Evolutionary conservation across 768 basidiomycete genomes (phyloP).

Genomic region (Plicaturopsis crispa): DNA sequence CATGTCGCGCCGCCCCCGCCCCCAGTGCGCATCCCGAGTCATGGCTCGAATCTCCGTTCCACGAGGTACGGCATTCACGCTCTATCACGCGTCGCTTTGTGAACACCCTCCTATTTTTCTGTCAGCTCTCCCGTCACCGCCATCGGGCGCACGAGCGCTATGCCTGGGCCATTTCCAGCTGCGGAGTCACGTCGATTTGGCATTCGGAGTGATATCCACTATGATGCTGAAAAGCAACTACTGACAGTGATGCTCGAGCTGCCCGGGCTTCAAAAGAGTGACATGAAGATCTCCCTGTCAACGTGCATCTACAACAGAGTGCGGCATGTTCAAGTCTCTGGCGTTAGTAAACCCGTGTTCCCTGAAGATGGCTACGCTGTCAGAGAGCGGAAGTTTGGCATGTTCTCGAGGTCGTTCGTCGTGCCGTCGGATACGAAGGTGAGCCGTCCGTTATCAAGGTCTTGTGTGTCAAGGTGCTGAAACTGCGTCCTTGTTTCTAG

Average conservation of each 20-base stretch:
- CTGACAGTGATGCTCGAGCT: conserved; percentile 61
- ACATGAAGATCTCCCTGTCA: conserved; percentile 52
- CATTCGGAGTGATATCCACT: conserved; percentile 57
- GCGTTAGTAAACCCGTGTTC: conserved; percentile 34
- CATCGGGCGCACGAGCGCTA: conserved; percentile 12
- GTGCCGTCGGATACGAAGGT: conserved; percentile 55
- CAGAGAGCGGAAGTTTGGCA: conserved; percentile 49
- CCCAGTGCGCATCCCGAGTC: conserved; percentile 3
- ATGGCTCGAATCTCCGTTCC: conserved; percentile 2
- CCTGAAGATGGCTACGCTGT: conserved; percentile 33
- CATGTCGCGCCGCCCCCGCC: conserved; percentile 4
- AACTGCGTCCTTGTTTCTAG: conserved; percentile 22
- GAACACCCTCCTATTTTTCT: too few relatives aligned
- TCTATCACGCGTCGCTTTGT: too few relatives aligned
- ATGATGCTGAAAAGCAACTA: conserved; percentile 39
- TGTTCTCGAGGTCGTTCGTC: conserved; percentile 39
- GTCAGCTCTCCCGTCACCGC: conserved; percentile 18
- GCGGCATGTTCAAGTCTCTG: conserved; percentile 53
- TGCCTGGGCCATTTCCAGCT: conserved; percentile 6
- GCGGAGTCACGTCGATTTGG: conserved; percentile 28
- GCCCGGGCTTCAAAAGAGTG: conserved; percentile 54
- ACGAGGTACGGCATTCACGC: conserved; percentile 3
- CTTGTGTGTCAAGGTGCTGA: conserved; percentile 8
- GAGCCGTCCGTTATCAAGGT: conserved; percentile 13
- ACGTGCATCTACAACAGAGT: conserved; percentile 55